Evolutionary conservation across 192 early-diverging fungal genomes (phyloP).

Genomic region (Haplosporangium gracile): DNA sequence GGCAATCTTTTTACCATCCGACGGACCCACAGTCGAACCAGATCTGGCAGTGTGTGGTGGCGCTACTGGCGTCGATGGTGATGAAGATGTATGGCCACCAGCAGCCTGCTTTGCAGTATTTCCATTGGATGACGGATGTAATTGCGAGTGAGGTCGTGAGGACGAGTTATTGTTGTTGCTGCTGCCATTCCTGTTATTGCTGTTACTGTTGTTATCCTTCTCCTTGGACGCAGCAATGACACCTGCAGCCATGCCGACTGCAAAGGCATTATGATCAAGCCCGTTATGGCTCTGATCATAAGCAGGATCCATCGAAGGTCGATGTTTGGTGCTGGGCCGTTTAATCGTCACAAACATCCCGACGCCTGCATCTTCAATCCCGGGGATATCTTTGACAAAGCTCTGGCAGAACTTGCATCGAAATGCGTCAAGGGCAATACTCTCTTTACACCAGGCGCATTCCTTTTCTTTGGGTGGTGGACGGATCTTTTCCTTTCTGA

Average conservation of each 20-base stretch:
- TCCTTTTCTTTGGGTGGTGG: slow-evolving; percentile 49
- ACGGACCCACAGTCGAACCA: slow-evolving; percentile 2
- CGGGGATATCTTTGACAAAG: slow-evolving; percentile 54
- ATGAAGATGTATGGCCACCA: not conserved
- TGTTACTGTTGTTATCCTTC: not conserved
- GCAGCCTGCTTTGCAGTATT: not conserved
- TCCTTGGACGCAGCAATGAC: not conserved
- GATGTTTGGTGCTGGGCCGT: not conserved
- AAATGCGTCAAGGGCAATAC: slow-evolving; percentile 41
- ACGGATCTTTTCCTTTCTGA: slow-evolving; percentile 34
- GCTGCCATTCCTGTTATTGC: not conserved
- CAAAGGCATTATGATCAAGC: not conserved
- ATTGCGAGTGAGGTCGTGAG: not conserved
- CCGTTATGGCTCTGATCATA: no score
- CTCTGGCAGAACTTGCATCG: slow-evolving; percentile 58
- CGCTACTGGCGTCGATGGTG: not conserved
- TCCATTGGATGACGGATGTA: not conserved
- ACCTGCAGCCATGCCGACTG: not conserved
- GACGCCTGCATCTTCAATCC: slow-evolving; percentile 30
- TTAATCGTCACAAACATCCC: slow-evolving; percentile 53
- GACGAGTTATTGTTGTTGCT: not conserved
- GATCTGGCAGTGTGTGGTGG: not conserved
- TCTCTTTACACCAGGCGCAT: slow-evolving; percentile 53
- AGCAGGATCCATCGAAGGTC: not conserved
- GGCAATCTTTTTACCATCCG: slow-evolving; percentile 24